Base-by-base conservation (phyloP, 176 grass and related monocot genomes). In the Aegilops umbellulata region DNA sequence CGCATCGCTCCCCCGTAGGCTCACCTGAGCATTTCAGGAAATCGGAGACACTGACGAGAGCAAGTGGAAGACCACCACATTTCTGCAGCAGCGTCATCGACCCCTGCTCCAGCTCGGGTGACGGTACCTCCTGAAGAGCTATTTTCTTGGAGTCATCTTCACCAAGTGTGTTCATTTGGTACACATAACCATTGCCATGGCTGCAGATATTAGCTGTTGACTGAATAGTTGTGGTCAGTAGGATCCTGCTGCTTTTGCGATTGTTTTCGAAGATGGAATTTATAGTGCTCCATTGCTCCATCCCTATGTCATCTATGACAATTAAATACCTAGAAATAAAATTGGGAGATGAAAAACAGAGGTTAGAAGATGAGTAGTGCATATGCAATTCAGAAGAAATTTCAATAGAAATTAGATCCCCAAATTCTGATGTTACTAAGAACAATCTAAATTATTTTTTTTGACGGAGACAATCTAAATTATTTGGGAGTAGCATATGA, bases 41-140 rank as follows among this genome's bases (percentile, higher is more conserved):
- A 38, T 88, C 23, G 0, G 86, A 67, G 25, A 88, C 80, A 60
- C 80, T 61, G 19, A 77, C 71, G 3, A 87, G 86, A 68, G 86
- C 86, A 23, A 82, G 79, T 60, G 86, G 86, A 19, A 77, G 69
- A 6, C 86, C 86, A 25, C 66, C 86, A 32, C 86, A 87, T 82
- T 87, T 87, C 64, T 63, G 17, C 23, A 88, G 15, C 19, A 88
- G 60, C 8, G 3, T 17, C 23, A 10, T 16, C 3, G 86, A 88
- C 9, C 80, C 80, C 0, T 38, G 61, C 62, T 82, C 71, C 61
- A 88, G 34, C 47, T 88, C 69, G 32, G 80, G 86, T 8, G 86
- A 77, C 3, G 4, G n/a, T 17, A 60, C 13, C 10, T 2, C 32
- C 2, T 35, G 60, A 77, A 87, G 36, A 46, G 79, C 86, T n/a